These are phyloP conservation scores for Fusarium hostae DNA, from an alignment of 2,329 filamentous ascomycete species.

Conservation along the genomic window DNA sequence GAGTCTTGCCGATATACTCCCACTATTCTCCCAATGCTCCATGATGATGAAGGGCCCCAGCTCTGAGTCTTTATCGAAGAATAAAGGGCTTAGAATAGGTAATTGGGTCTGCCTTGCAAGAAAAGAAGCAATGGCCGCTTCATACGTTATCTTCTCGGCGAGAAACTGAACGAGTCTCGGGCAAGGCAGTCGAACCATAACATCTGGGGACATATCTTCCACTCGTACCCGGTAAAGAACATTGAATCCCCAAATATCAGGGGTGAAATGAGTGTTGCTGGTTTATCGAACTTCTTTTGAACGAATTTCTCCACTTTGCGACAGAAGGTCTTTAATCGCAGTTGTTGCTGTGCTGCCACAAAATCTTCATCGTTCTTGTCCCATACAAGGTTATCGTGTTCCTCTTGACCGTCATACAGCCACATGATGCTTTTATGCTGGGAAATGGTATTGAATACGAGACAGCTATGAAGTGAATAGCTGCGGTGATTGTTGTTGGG, in stretches of 20 bases:
- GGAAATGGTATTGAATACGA: neutral
- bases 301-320: neutral
- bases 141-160: constrained; percentile 19
- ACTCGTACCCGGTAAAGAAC: neutral
- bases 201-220: neutral
- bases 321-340: constrained; percentile 8
- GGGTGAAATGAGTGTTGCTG: neutral
- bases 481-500: neutral
- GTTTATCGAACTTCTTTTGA: neutral
- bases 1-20: constrained; percentile 33
- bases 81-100: neutral
- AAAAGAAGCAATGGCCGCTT: constrained; percentile 18
- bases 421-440: neutral
- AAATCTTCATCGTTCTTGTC: constrained; percentile 19
- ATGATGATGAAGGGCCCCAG: constrained; percentile 48
- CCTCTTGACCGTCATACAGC: constrained; percentile 19
- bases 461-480: neutral
- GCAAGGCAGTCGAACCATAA: constrained; percentile 6
- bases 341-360: neutral
- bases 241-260: constrained; percentile 9
- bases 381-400: constrained; percentile 29
- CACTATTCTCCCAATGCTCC: constrained; percentile 39
- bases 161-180: constrained; percentile 3
- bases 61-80: constrained; percentile 29
- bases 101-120: constrained; percentile 13